phyloP scores from a whole-genome alignment of 169 alveolate genomes.

The Theileria sp. region DNA sequence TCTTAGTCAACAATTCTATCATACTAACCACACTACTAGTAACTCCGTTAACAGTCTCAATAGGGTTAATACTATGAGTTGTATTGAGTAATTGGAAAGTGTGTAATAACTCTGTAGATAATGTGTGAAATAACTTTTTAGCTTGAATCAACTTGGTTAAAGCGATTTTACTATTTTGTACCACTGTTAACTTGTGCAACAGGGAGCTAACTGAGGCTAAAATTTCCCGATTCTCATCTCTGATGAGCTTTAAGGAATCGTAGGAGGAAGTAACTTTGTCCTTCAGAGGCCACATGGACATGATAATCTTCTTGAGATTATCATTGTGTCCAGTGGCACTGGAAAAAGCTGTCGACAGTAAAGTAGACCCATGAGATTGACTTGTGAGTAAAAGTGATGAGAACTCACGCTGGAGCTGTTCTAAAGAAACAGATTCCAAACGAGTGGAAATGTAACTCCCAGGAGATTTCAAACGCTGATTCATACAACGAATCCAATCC shows the following conservation, averaged over 20 bases:
- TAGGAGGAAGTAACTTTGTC: conserved; percentile 35
- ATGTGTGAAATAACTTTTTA: conserved; percentile 17
- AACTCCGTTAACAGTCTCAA: background rate
- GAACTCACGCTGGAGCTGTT: conserved; percentile 49
- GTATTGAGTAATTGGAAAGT: conserved; percentile 9
- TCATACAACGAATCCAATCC: conserved; percentile 48
- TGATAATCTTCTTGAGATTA: conserved; percentile 39
- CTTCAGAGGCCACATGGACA: conserved; percentile 48
- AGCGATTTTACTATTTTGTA: conserved; percentile 47
- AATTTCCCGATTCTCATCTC: background rate
- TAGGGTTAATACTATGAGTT: too few relatives aligned
- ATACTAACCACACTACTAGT: background rate
- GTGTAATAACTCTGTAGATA: conserved; percentile 42
- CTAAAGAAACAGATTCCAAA: conserved; percentile 56
- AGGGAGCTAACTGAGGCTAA: conserved; percentile 1
- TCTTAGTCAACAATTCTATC: background rate
- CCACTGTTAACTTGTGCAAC: conserved; percentile 26
- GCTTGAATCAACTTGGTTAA: conserved; percentile 33
- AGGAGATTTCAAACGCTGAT: conserved; percentile 45
- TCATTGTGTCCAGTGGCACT: conserved; percentile 49
- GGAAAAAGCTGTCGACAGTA: conserved; percentile 38
- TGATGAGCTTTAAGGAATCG: conserved; percentile 3
- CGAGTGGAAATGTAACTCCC: conserved; percentile 47
- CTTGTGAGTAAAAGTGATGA: conserved; percentile 49
- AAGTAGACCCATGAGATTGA: conserved; percentile 55